phyloP scores from a whole-genome alignment of 2,329 filamentous ascomycete genomes.

The Thielaviopsis populi region DNA sequence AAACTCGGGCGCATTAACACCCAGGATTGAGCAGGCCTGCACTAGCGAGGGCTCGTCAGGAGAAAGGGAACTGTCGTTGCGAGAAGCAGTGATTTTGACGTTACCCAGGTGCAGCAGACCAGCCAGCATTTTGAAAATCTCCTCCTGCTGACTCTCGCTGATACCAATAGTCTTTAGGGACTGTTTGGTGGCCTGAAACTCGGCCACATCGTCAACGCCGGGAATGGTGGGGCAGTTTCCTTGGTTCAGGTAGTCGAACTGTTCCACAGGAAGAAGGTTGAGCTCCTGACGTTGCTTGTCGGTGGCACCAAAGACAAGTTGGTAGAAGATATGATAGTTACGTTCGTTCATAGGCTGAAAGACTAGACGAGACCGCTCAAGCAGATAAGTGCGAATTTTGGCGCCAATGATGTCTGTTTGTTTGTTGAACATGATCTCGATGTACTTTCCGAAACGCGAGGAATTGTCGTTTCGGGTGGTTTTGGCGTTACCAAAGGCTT shows the following conservation, averaged over 20 bases:
- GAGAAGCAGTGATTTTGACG: constrained; percentile 82
- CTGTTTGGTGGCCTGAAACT: constrained; percentile 76
- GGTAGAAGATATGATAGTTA: constrained; percentile 99
- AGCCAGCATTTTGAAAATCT: constrained; percentile 81
- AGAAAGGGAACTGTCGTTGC: constrained; percentile 72
- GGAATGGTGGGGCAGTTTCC: constrained; percentile 83
- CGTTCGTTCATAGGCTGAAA: constrained; percentile 96
- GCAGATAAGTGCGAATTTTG: constrained; percentile 87
- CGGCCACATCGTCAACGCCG: constrained; percentile 86
- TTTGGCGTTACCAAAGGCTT: constrained; percentile 98
- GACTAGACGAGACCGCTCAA: constrained; percentile 88
- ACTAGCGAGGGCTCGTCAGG: constrained; percentile 68
- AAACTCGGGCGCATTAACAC: constrained; percentile 74
- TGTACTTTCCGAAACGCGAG: constrained; percentile 97
- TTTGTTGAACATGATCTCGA: constrained; percentile 98
- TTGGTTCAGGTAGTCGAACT: constrained; percentile 94
- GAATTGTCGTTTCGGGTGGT: constrained; percentile 99
- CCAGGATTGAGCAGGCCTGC: constrained; percentile 69
- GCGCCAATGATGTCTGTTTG: constrained; percentile 93
- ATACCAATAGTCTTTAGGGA: constrained; percentile 85
- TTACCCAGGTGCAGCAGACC: constrained; percentile 90
- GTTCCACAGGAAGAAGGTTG: constrained; percentile 63
- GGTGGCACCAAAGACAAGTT: constrained; percentile 82
- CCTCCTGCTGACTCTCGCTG: constrained; percentile 51
- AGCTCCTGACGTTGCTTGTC: constrained; percentile 70